phyloP scores from a whole-genome alignment of 192 early-diverging fungal species.

The Entomortierella lignicola region DNA sequence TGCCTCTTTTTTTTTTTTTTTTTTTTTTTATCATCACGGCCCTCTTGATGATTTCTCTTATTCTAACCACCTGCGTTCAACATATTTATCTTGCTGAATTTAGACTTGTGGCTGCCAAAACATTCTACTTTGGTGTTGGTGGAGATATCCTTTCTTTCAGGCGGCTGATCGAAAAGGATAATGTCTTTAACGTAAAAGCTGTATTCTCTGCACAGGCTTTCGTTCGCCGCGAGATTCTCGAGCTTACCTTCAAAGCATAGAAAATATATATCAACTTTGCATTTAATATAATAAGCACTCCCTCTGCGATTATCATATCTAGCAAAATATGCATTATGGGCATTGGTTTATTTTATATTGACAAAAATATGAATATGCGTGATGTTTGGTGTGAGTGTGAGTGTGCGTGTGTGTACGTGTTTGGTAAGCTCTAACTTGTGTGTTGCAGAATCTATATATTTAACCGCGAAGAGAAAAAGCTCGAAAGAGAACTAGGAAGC shows the following conservation, averaged over 20 bases:
- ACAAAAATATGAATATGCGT: not conserved
- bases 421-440: not conserved
- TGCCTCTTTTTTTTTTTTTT: constrained; percentile 1
- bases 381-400: not conserved
- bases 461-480: constrained; percentile 46
- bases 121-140: constrained; percentile 94
- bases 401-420: not conserved
- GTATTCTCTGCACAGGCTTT: constrained; percentile 71
- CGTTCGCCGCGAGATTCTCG: constrained; percentile 79
- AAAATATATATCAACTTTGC: no score
- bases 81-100: not conserved
- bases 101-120: constrained; percentile 90
- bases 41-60: no score
- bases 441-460: constrained; percentile 2
- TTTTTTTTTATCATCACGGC: constrained; percentile 1
- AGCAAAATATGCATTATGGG: not conserved
- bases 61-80: not conserved
- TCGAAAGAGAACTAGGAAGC: constrained; percentile 31
- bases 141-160: constrained; percentile 86
- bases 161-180: constrained; percentile 65
- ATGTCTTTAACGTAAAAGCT: constrained; percentile 65
- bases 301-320: not conserved
- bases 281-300: no score
- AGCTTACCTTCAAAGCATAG: constrained; percentile 60
- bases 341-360: not conserved